Percentiles rank a stretch among this genome's conserved stretches.
phyloP scores from a whole-genome alignment of 106 monocot genomes.

The Allium fistulosum region DNA sequence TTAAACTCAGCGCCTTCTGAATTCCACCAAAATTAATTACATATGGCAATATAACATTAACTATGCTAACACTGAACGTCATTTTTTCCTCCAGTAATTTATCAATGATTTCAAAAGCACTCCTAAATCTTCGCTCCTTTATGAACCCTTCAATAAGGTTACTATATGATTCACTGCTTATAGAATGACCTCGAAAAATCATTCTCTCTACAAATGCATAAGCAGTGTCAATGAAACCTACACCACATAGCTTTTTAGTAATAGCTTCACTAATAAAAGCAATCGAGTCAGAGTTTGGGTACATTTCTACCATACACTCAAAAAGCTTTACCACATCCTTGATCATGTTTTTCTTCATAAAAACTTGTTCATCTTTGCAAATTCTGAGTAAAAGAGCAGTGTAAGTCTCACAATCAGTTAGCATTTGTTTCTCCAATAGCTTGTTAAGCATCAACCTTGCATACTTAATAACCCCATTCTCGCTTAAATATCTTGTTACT shows the following conservation, averaged over 20 bases:
- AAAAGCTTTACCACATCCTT: conserved; percentile 43
- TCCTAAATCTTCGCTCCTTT: conserved; percentile 39
- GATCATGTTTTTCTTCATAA: conserved; percentile 25
- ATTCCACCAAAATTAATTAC: conserved; percentile 26
- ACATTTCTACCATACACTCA: conserved; percentile 13
- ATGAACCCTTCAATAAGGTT: conserved; percentile 38
- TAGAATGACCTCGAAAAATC: conserved; percentile 14
- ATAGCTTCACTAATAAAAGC: conserved; percentile 21
- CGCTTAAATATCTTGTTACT: conserved; percentile 35
- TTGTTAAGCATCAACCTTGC: conserved; percentile 40
- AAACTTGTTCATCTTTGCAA: conserved; percentile 29
- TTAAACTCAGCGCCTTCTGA: conserved; percentile 33
- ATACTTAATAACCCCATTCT: conserved; percentile 24
- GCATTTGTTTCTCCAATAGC: conserved; percentile 21
- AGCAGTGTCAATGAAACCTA: conserved; percentile 28
- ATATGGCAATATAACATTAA: conserved; percentile 20
- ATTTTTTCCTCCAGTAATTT: conserved; percentile 27
- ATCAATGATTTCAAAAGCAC: conserved; percentile 44
- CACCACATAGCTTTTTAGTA: conserved; percentile 34
- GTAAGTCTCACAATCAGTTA: conserved; percentile 32
- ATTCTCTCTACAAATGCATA: conserved; percentile 41
- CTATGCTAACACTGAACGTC: conserved; percentile 11
- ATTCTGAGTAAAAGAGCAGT: conserved; percentile 34
- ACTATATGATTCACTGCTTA: conserved; percentile 21
- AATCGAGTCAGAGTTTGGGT: conserved; percentile 3